phyloP scores from a whole-genome alignment of 192 early-diverging fungal species.

The Entomortierella chlamydospora region DNA sequence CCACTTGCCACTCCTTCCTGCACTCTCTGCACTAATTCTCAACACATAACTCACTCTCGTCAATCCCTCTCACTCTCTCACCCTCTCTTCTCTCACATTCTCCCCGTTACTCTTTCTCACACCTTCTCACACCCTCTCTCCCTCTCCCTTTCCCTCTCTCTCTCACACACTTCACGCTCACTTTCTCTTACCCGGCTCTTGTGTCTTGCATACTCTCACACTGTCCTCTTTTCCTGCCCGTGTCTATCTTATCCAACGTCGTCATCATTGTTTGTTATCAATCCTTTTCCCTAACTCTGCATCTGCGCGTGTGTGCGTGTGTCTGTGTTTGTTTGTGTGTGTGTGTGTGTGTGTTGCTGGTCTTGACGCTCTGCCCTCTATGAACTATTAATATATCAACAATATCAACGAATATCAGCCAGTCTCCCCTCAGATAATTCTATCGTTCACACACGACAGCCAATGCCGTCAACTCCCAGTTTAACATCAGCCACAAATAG shows the following conservation, averaged over 20 bases:
- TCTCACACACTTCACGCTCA: slow-evolving; percentile 1
- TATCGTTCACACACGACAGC: not conserved
- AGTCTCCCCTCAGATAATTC: not conserved
- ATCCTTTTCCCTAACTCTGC: not conserved
- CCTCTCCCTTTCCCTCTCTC: slow-evolving; percentile 26
- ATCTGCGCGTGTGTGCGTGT: no score
- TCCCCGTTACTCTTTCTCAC: slow-evolving; percentile 21
- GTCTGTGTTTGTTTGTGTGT: no score
- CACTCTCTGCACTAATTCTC: not conserved
- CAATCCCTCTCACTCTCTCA: not conserved
- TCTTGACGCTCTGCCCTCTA: no score
- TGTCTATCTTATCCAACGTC: not conserved
- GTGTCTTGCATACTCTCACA: not conserved
- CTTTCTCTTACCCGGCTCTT: not conserved
- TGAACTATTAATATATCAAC: no score
- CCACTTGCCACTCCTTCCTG: no score
- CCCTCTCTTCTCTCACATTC: not conserved
- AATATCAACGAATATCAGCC: not conserved
- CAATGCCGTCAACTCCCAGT: slow-evolving; percentile 13
- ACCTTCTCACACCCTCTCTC: not conserved
- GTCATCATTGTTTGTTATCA: not conserved
- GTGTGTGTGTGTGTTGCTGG: no score
- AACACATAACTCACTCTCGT: not conserved
- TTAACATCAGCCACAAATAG: not conserved
- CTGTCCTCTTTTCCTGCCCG: not conserved